Conservation (phyloP, 2,329 filamentous ascomycete genomes). For the Epichloe glyceriae region DNA sequence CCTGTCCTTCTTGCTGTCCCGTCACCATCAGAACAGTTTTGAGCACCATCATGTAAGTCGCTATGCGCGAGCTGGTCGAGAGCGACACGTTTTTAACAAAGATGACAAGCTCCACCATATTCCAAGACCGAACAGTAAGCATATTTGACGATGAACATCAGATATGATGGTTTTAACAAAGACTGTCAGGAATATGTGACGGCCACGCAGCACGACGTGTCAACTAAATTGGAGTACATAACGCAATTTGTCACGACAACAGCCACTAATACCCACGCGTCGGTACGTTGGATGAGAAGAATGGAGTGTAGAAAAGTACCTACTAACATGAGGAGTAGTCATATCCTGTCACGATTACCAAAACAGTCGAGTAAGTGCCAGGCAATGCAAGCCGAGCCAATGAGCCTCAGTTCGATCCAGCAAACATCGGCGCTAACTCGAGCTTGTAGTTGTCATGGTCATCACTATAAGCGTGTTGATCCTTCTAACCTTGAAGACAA, state of each 20-base stretch:
- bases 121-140: slow-evolving; percentile 5
- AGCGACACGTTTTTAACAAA: background rate
- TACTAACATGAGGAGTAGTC: slow-evolving; percentile 9
- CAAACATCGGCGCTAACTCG: background rate
- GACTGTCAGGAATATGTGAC: slow-evolving; percentile 7
- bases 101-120: slow-evolving; percentile 4
- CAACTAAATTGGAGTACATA: slow-evolving; percentile 11
- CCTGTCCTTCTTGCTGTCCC: slow-evolving; percentile 3
- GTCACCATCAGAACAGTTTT: slow-evolving; percentile 3
- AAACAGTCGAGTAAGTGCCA: slow-evolving; percentile 7
- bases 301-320: background rate
- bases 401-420: background rate
- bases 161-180: background rate
- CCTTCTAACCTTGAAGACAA: background rate
- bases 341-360: slow-evolving; percentile 12
- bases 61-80: background rate
- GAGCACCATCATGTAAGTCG: slow-evolving; percentile 3
- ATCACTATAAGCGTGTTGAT: background rate
- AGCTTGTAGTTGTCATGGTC: background rate
- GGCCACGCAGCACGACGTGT: slow-evolving; percentile 8
- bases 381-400: background rate
- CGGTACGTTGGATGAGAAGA: slow-evolving; percentile 4
- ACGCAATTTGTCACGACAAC: slow-evolving; percentile 11
- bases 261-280: slow-evolving; percentile 6
- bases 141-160: background rate